Base-by-base conservation (phyloP, 371 early-diverging fungal genomes). In the Lichtheimia ornata region DNA sequence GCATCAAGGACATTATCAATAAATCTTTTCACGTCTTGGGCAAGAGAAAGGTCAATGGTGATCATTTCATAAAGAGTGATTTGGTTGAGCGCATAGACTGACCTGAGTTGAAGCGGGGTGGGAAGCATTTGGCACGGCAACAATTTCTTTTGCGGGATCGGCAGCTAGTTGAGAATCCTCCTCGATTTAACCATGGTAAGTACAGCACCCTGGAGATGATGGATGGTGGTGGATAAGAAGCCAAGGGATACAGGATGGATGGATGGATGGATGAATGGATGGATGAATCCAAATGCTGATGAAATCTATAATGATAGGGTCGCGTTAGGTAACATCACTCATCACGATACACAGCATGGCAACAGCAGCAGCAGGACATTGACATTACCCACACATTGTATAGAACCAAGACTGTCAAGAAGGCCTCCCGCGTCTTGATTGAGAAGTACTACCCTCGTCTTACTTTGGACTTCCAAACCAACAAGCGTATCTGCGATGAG, bases 361-460 rank as follows among this genome's bases (percentile, higher is more conserved):
- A 17, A n/a, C 5, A 20, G n/a, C 12, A 25, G 1, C n/a, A 35
- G 22, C 40, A 24, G 49, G 30, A 11, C 22, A 27, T 13, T 41
- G n/a, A 35, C 44, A 54, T 30, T n/a, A 54, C 9, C 53, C n/a
- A n/a, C n/a, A 24, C 13, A 25, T 35, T 50, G 24, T 50, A 18
- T 72, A 88, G 97, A 81, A 98, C 97, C 70, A 99, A 97, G 92
- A 95, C 98, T 82, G 96, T 99, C 79, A 99, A 99, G 94, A 99
- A 94, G 92, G 99, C 99, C 74, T 95, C 99, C 70, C 93, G 96
- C 81, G 95, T 96, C 77, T 84, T 99, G 74, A 99, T 99, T 77
- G 99, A 99, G 89, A 99, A 98, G 92, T 99, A 99, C 94, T 99
- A 99, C 81, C 95, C 97, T 67, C 92, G 97, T 72, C 93, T 99